These are phyloP conservation scores for Phanerochaete carnosa DNA, from an alignment of 768 basidiomycete genomes.

Conservation along the genomic window DNA sequence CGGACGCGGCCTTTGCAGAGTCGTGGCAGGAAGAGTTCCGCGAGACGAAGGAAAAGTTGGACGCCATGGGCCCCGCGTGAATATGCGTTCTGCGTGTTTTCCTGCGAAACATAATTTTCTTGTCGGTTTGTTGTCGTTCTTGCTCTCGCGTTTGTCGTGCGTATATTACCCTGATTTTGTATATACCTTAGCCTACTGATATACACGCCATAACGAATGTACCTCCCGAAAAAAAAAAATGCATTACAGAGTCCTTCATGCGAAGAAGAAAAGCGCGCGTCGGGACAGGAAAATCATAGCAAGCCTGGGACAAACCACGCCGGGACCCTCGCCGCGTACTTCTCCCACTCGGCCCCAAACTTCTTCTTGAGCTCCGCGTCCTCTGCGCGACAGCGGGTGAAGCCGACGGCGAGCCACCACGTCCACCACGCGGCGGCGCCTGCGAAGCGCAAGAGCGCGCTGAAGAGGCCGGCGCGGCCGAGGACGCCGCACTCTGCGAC, in stretches of 20 bases:
- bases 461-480: neutral
- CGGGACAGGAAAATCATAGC: neutral
- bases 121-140: neutral
- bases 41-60: constrained; percentile 33
- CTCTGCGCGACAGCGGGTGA: constrained; percentile 9
- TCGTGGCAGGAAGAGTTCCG: constrained; percentile 44
- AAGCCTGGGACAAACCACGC: constrained; percentile 20
- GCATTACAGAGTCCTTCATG: too few species aligned
- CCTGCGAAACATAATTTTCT: neutral
- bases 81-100: too few species aligned
- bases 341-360: constrained; percentile 18
- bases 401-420: constrained; percentile 10
- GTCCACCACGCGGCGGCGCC: constrained; percentile 1
- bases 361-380: constrained; percentile 15
- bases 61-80: neutral
- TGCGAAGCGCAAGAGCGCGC: neutral
- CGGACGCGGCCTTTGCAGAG: constrained; percentile 33
- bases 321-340: constrained; percentile 13
- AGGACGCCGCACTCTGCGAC: constrained; percentile 13
- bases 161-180: neutral
- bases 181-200: neutral
- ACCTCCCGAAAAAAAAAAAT: too few species aligned
- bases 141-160: neutral
- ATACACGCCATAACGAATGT: neutral
- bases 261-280: too few species aligned